A percentile compares a stretch with the other conserved stretches of the same genome.
These are phyloP conservation scores for Camelina neglecta DNA, from an alignment of 345 rosid genomes.

Conservation along the genomic window DNA sequence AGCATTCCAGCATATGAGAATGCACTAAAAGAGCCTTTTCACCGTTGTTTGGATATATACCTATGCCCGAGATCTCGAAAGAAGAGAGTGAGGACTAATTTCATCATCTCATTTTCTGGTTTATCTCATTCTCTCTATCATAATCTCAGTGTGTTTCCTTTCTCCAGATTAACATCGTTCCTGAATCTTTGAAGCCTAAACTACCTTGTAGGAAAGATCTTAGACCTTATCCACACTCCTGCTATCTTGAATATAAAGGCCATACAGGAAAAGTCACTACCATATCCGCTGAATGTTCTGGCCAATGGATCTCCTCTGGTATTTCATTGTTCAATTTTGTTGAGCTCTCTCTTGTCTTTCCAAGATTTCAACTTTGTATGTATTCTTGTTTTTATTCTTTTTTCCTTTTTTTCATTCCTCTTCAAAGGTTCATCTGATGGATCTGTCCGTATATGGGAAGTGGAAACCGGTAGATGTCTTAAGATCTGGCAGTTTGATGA, in stretches of 20 bases:
- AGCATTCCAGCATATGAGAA: slow-evolving; percentile 86
- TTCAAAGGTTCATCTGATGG: slow-evolving; percentile 35
- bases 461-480: slow-evolving; percentile 24
- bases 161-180: slow-evolving; percentile 84
- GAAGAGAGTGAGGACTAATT: slow-evolving; percentile 71
- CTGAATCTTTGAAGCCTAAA: slow-evolving; percentile 93
- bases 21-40: slow-evolving; percentile 84
- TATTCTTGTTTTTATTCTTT: too few relatives aligned
- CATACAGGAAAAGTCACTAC: slow-evolving; percentile 80
- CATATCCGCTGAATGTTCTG: slow-evolving; percentile 71
- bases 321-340: slow-evolving; percentile 1
- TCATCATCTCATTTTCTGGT: slow-evolving; percentile 14
- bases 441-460: slow-evolving; percentile 19
- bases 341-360: background rate
- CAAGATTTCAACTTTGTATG: slow-evolving; percentile 20
- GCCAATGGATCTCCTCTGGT: slow-evolving; percentile 97
- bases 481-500: slow-evolving; percentile 69
- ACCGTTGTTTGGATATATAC: slow-evolving; percentile 93
- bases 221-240: slow-evolving; percentile 74
- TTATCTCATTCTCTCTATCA: background rate
- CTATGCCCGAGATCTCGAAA: slow-evolving; percentile 90
- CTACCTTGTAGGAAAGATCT: slow-evolving; percentile 89
- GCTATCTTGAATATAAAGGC: slow-evolving; percentile 90
- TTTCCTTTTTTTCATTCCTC: background rate
- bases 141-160: slow-evolving; percentile 2